phyloP scores from a whole-genome alignment of 495 filamentous ascomycete genomes.

The Daldinia childiae region DNA sequence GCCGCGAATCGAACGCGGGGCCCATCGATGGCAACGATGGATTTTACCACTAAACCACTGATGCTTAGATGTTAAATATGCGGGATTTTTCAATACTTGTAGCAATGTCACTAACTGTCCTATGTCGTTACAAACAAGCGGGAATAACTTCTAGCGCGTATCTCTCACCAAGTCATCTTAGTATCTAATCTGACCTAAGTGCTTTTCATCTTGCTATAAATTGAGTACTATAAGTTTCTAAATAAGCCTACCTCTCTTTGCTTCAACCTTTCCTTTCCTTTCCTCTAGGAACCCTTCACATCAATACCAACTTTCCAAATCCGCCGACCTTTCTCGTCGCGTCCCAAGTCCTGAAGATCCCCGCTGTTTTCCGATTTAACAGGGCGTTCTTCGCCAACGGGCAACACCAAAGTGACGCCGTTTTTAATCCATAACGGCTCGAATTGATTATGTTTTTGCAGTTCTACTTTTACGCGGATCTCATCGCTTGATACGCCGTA shows the following conservation, averaged over 20 bases:
- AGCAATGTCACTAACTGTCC: not conserved
- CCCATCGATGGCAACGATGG: constrained; percentile 65
- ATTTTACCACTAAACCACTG: constrained; percentile 65
- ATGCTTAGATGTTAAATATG: constrained; percentile 28
- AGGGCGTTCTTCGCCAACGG: constrained; percentile 59
- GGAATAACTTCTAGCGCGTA: not conserved
- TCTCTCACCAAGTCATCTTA: no score
- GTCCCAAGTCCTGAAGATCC: constrained; percentile 30
- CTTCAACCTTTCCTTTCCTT: not conserved
- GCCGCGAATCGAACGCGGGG: constrained; percentile 63
- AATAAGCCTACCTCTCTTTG: not conserved
- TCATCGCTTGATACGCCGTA: constrained; percentile 54
- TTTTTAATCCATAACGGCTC: constrained; percentile 59
- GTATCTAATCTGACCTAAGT: no score
- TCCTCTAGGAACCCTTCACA: constrained; percentile 5
- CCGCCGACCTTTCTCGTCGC: constrained; percentile 37
- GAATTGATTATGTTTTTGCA: constrained; percentile 53
- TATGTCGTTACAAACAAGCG: not conserved
- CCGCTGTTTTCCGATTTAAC: constrained; percentile 52
- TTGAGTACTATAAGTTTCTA: not conserved
- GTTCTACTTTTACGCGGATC: constrained; percentile 52
- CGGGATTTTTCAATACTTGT: not conserved
- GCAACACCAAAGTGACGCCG: constrained; percentile 62
- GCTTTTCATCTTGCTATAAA: not conserved
- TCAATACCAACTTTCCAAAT: constrained; percentile 37